phyloP scores from a whole-genome alignment of 2,329 filamentous ascomycete species.

The Aspergillus arachidicola region DNA sequence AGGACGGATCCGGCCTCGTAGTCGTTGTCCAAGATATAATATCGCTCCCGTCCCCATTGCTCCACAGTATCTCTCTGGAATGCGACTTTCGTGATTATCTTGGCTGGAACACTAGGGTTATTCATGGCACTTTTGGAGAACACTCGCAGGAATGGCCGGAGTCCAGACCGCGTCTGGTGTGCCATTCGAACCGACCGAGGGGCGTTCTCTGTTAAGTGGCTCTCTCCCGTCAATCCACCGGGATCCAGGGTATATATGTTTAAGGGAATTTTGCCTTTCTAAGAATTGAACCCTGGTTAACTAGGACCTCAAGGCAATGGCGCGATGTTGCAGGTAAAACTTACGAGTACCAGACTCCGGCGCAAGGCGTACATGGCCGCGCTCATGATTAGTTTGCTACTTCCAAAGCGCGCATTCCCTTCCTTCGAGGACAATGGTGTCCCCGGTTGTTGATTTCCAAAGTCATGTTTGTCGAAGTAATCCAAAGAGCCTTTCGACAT shows the following conservation, averaged over 20 bases:
- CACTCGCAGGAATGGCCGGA: conserved; percentile 36
- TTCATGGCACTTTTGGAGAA: conserved; percentile 41
- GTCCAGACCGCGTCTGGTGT: conserved; percentile 35
- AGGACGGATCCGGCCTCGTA: conserved; percentile 42
- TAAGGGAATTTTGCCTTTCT: conserved; percentile 39
- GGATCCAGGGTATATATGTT: conserved; percentile 41
- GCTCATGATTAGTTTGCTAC: conserved; percentile 39
- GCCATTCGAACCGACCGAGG: conserved; percentile 34
- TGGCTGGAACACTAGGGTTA: conserved; percentile 37
- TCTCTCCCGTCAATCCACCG: conserved; percentile 32
- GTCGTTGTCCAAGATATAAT: conserved; percentile 37
- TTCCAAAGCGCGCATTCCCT: conserved; percentile 34
- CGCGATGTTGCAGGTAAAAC: conserved; percentile 17
- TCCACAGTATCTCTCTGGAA: conserved; percentile 35
- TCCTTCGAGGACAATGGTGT: conserved; percentile 33
- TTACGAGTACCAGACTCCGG: conserved; percentile 37
- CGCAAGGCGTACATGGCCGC: conserved; percentile 41
- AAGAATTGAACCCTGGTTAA: conserved; percentile 9
- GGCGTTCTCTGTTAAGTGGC: conserved; percentile 25
- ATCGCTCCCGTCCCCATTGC: conserved; percentile 33
- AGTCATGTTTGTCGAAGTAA: conserved; percentile 33
- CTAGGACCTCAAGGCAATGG: conserved; percentile 2
- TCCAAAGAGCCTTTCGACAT: conserved; percentile 34
- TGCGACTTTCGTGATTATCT: conserved; percentile 37
- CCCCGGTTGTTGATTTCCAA: conserved; percentile 23